Base-by-base conservation (phyloP, 306 rosid species). In the Acacia confusa region DNA sequence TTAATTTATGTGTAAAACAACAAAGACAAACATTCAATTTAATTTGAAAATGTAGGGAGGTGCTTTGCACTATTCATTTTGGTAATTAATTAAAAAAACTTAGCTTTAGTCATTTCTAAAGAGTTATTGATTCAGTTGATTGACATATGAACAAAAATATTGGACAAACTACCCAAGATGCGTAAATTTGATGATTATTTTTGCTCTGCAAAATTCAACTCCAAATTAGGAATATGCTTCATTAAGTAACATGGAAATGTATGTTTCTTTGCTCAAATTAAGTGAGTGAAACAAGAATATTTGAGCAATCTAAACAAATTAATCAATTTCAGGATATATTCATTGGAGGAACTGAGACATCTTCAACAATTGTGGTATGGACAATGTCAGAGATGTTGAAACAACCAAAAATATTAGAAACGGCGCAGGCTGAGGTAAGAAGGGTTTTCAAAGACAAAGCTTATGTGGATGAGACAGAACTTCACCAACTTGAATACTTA, bases 361-460 rank as follows among this genome's bases (percentile, higher is more conserved):
- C 76, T 40, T 52, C 82, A 70, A 24, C 82, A 44, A 79, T 60
- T 9, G 14, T 79, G 10, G 57, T 15, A 13, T 69, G 82, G 82
- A 32, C 70, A 10, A 79, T 79, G 82, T 53, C 58, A 79, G 82
- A 79, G 32, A 22, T 79, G 44, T 13, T 79, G n/a, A 79, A 24
- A 55, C 44, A 66, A 6, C 71, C 71, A 0, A 66, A 17, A 25
- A 34, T 38, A 66, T 32, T 66, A 44, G 71, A 66, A 66, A 66
- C 17, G 45, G 71, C 70, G 24, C 82, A 70, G 40, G 22, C 57
- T 25, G 76, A 69, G 66, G 50, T 79, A 25, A 79, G 82, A 79
- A 45, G 17, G 36, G 76, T 32, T 10, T 79, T 70, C 8, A 28
- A 1, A 38, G 76, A 9, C 8, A 79, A 70, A 45, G 2, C 40